These are phyloP conservation scores for Jasminum sambac DNA, from an alignment of 257 asterid genomes.

Conservation along the genomic window DNA sequence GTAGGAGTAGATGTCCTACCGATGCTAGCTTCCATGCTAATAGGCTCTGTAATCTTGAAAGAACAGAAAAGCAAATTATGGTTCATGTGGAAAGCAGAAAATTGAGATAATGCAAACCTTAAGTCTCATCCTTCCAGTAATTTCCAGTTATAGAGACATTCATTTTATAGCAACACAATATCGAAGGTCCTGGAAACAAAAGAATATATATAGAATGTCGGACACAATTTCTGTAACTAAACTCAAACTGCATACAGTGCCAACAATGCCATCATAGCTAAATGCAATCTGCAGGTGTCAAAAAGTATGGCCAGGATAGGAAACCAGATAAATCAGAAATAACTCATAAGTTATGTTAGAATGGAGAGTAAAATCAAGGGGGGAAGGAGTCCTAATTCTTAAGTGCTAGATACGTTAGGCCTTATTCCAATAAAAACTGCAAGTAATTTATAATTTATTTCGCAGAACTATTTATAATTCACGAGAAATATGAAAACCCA, in stretches of 20 bases:
- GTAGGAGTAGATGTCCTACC: constrained; percentile 42
- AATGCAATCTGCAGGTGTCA: background rate
- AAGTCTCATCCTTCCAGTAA: background rate
- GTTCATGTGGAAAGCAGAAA: background rate
- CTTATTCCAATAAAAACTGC: no score
- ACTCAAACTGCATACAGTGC: background rate
- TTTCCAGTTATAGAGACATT: background rate
- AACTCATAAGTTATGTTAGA: background rate
- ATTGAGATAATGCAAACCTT: background rate
- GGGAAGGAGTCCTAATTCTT: background rate
- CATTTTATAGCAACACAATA: background rate
- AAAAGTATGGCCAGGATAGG: background rate
- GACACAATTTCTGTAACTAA: background rate
- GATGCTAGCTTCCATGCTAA: constrained; percentile 46
- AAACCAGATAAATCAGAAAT: background rate
- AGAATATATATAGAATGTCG: background rate
- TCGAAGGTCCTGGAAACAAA: background rate
- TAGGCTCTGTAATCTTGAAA: background rate
- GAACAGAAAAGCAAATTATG: background rate
- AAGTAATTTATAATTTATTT: no score
- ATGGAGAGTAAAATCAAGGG: background rate
- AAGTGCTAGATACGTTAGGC: no score
- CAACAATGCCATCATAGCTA: background rate
- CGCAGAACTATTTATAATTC: no score
- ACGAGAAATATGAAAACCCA: no score